Evolutionary conservation across 352 stramenopile species (phyloP).

Genomic region (Globisporangium lucens): DNA sequence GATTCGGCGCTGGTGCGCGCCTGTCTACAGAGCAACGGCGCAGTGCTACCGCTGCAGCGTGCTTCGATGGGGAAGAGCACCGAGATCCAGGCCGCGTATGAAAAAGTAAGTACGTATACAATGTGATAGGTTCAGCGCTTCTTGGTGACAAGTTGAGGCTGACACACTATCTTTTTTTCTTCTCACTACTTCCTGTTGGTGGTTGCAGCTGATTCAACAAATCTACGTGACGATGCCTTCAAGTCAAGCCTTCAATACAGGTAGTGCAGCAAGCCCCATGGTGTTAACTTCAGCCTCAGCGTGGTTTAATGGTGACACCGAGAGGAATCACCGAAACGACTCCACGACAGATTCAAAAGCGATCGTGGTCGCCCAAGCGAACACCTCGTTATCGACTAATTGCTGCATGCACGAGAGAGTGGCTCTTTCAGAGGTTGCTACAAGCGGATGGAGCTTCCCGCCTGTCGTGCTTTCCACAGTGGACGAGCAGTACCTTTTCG

Average conservation of each 20-base stretch:
- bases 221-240: slow-evolving; percentile 32
- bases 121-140: background rate
- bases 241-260: background rate
- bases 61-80: slow-evolving; percentile 23
- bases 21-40: slow-evolving; percentile 34
- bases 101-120: slow-evolving; percentile 28
- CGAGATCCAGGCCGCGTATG: slow-evolving; percentile 40
- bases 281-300: background rate
- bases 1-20: slow-evolving; percentile 23
- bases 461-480: slow-evolving; percentile 41
- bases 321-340: background rate
- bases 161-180: background rate
- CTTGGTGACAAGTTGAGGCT: background rate
- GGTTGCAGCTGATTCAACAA: slow-evolving; percentile 32
- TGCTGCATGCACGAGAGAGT: slow-evolving; percentile 4
- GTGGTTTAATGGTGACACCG: background rate
- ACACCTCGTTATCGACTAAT: background rate
- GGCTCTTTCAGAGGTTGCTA: slow-evolving; percentile 2
- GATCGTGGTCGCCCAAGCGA: slow-evolving; percentile 2
- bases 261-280: background rate
- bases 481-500: slow-evolving; percentile 76
- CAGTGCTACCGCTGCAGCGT: slow-evolving; percentile 36
- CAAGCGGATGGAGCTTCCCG: slow-evolving; percentile 55
- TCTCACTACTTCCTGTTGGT: background rate
- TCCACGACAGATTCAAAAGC: slow-evolving; percentile 1